Percentiles rank a stretch among this genome's conserved stretches.
phyloP scores from a whole-genome alignment of 805 yeast genomes.

The Naumovozyma castellii region DNA sequence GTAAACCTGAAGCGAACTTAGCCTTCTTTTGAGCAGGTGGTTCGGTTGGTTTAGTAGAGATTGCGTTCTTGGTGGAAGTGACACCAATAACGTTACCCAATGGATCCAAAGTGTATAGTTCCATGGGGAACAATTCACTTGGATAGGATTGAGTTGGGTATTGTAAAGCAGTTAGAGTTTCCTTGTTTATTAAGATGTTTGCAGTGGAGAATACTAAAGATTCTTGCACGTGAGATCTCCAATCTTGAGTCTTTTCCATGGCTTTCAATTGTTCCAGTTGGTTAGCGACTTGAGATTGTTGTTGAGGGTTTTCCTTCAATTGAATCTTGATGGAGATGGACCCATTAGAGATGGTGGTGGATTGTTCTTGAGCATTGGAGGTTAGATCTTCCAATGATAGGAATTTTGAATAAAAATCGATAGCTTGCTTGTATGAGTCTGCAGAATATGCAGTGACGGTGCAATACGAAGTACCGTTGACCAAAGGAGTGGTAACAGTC shows the following conservation, averaged over 20 bases:
- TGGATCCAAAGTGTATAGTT: constrained; percentile 73
- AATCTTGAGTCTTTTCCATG: constrained; percentile 30
- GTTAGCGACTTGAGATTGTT: constrained; percentile 23
- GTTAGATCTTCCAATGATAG: constrained; percentile 11
- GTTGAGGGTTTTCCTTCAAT: constrained; percentile 12
- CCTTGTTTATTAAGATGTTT: constrained; percentile 21
- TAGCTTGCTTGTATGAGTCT: constrained; percentile 36
- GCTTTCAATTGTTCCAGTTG: constrained; percentile 6
- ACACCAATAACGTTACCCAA: constrained; percentile 77
- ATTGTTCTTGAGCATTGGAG: too few species aligned
- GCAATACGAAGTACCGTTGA: constrained; percentile 49
- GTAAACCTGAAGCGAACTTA: constrained; percentile 3
- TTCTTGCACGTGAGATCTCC: constrained; percentile 40
- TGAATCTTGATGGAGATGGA: constrained; percentile 24
- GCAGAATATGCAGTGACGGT: constrained; percentile 44
- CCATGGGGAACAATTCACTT: constrained; percentile 62
- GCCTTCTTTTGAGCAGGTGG: constrained; percentile 8
- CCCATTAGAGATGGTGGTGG: constrained; percentile 11
- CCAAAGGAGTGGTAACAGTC: constrained; percentile 24
- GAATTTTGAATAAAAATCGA: constrained; percentile 41
- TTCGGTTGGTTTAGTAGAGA: constrained; percentile 35
- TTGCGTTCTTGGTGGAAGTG: constrained; percentile 50
- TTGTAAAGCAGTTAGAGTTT: constrained; percentile 20
- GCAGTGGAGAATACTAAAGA: constrained; percentile 31
- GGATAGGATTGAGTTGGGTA: constrained; percentile 54